phyloP scores from a whole-genome alignment of 2,329 filamentous ascomycete genomes.

The Epichloe amarillans region DNA sequence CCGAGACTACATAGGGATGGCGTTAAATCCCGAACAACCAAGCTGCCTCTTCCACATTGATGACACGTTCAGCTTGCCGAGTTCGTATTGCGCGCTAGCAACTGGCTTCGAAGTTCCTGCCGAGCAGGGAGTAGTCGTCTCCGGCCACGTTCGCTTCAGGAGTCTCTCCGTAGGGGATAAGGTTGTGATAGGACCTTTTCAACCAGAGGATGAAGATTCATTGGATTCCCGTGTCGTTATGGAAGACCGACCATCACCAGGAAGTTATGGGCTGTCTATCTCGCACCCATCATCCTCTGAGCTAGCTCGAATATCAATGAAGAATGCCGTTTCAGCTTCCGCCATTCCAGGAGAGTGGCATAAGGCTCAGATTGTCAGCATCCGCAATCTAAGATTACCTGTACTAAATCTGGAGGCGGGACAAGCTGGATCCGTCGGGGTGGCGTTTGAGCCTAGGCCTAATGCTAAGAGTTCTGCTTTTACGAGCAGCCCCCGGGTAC shows the following conservation, averaged over 20 bases:
- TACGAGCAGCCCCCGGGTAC: conserved; percentile 28
- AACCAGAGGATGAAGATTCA: conserved; percentile 36
- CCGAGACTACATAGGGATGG: conserved; percentile 39
- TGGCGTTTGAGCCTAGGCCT: conserved; percentile 40
- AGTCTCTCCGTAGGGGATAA: conserved; percentile 64
- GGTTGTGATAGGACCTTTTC: conserved; percentile 69
- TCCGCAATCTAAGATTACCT: conserved; percentile 76
- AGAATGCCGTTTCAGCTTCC: conserved; percentile 38
- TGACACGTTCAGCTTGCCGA: conserved; percentile 68
- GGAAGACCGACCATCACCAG: conserved; percentile 33
- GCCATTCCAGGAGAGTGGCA: conserved; percentile 60
- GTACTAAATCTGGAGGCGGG: conserved; percentile 63
- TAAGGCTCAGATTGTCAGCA: conserved; percentile 65
- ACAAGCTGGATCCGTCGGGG: conserved; percentile 80
- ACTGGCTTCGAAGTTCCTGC: conserved; percentile 7
- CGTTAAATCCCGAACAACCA: conserved; percentile 45
- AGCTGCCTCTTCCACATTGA: conserved; percentile 74
- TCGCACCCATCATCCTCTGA: conserved; percentile 42
- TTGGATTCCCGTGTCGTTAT: conserved; percentile 18
- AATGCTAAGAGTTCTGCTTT: conserved; percentile 1
- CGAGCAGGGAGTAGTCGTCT: conserved; percentile 58
- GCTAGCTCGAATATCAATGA: conserved; percentile 36
- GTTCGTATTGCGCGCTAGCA: conserved; percentile 32
- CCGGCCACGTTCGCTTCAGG: conserved; percentile 73
- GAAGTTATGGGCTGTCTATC: conserved; percentile 34